A percentile compares a stretch with the other conserved stretches of the same genome.
Evolutionary conservation across 139 green algal species (phyloP).

Genomic region (Chlamydomonas sp.): DNA sequence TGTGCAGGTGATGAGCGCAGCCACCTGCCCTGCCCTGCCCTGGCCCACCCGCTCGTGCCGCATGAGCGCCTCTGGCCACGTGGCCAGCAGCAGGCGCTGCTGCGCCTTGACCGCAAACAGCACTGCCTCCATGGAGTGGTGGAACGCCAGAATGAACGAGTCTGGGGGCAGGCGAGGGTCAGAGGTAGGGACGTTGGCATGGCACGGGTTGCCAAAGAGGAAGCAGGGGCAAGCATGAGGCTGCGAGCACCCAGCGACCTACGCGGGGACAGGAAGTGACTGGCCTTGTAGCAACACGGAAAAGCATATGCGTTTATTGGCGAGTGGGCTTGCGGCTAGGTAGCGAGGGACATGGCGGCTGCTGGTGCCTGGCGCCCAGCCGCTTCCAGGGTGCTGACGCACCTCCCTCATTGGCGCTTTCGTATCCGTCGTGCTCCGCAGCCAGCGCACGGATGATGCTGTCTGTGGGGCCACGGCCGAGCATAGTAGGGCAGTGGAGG

Average conservation of each 20-base stretch:
- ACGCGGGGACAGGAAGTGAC: too few relatives aligned
- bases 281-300: too few relatives aligned
- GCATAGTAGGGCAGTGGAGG: too few relatives aligned
- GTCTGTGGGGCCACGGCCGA: not conserved
- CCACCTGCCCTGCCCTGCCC: not conserved
- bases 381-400: not conserved
- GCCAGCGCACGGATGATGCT: conserved; percentile 8
- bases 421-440: conserved; percentile 22
- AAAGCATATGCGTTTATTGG: too few relatives aligned
- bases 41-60: conserved; percentile 17
- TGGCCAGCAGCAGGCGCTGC: conserved; percentile 28
- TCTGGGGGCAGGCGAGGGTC: conserved; percentile 1
- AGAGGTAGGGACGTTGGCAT: not conserved
- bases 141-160: conserved; percentile 24
- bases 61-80: conserved; percentile 25
- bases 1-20: not conserved
- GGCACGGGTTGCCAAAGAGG: too few relatives aligned
- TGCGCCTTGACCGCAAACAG: conserved; percentile 29
- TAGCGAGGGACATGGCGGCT: too few relatives aligned
- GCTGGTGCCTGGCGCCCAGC: too few relatives aligned
- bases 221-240: not conserved
- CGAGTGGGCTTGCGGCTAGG: too few relatives aligned
- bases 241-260: too few relatives aligned
- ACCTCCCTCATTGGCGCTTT: conserved; percentile 30
- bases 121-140: conserved; percentile 1